Percentiles rank a stretch among this genome's conserved stretches.
phyloP scores from a whole-genome alignment of 306 rosid genomes.

The Crataegus laevigata region DNA sequence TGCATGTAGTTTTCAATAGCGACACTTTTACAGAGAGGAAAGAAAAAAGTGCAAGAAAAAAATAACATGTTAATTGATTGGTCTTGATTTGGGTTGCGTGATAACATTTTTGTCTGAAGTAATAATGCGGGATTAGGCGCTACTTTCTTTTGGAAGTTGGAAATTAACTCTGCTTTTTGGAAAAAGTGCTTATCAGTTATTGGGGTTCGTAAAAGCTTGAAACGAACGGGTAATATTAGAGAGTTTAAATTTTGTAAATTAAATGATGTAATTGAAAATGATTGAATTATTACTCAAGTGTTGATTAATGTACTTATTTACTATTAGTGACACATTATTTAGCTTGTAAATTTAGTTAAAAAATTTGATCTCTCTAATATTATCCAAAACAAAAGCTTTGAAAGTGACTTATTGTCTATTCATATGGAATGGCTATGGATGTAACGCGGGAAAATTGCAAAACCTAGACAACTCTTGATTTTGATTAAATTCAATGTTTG shows the following conservation, averaged over 20 bases:
- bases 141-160: not conserved
- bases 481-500: not conserved
- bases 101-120: not conserved
- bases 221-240: accelerated
- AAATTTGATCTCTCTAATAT: accelerated
- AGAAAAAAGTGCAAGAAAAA: not conserved
- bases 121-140: not conserved
- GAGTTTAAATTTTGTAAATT: no score
- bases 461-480: not conserved
- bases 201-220: not conserved
- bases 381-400: not conserved
- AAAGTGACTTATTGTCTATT: not conserved
- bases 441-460: no score
- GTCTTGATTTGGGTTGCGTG: not conserved
- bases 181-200: not conserved
- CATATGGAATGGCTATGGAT: no score
- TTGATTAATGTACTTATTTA: no score
- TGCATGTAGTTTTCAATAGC: not conserved
- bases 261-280: no score
- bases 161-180: not conserved
- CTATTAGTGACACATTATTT: no score
- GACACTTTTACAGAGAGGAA: not conserved
- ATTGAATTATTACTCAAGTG: no score
- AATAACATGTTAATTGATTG: not conserved
- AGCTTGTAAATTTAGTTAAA: no score